phyloP scores from a whole-genome alignment of 1,139 yeast genomes.

The Maudiozyma humilis region DNA sequence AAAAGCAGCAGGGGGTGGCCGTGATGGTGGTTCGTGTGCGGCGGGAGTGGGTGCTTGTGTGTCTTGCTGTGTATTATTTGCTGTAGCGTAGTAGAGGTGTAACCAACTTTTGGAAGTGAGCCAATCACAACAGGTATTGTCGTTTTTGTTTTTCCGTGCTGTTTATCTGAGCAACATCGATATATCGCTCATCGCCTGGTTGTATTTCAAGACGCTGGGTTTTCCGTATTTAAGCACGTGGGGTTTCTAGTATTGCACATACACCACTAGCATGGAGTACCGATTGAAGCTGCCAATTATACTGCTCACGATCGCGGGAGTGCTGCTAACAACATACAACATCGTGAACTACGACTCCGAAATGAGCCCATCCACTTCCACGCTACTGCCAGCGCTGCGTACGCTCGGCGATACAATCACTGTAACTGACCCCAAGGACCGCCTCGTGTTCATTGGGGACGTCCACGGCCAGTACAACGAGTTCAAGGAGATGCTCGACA shows the following conservation, averaged over 20 bases:
- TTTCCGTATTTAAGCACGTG: neutral
- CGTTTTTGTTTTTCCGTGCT: neutral
- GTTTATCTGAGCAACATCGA: too few species aligned
- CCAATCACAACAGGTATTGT: neutral
- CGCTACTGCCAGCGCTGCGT: slow-evolving; percentile 5
- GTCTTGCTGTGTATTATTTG: neutral
- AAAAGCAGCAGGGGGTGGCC: too few species aligned
- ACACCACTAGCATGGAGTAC: neutral
- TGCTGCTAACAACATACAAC: slow-evolving; percentile 1
- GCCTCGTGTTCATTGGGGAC: slow-evolving; percentile 67
- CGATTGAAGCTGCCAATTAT: slow-evolving; percentile 1
- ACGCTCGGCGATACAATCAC: slow-evolving; percentile 4
- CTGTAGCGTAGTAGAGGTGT: too few species aligned
- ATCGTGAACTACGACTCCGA: neutral
- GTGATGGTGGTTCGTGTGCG: too few species aligned
- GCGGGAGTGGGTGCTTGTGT: neutral
- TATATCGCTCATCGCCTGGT: too few species aligned
- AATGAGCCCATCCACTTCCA: neutral
- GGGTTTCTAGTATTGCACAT: neutral
- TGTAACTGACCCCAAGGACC: slow-evolving; percentile 7
- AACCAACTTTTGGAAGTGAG: too few species aligned
- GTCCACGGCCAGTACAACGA: slow-evolving; percentile 70
- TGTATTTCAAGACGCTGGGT: too few species aligned
- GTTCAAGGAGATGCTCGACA: slow-evolving; percentile 48
- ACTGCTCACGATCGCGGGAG: neutral